Evolutionary conservation across 208 protist genomes (phyloP), one percentile per base, ranked within the genome.

Genomic region (Leishmania tarentolae): DNA sequence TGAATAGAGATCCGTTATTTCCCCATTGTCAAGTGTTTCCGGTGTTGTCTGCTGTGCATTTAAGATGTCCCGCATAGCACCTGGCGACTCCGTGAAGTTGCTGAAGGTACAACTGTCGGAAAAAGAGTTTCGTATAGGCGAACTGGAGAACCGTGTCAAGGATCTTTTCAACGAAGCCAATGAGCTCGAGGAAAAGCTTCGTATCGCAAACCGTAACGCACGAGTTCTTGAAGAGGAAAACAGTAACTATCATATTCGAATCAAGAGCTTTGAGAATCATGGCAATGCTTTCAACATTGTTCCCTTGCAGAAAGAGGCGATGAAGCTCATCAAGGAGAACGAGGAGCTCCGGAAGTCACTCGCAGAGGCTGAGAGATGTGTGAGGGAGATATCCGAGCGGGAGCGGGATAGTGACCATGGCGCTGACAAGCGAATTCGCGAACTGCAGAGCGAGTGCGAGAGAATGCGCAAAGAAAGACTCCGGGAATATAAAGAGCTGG

Each of bases 151-250:
- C 13, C 86, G 87, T 52, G 87, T 95, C 28, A 93, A 90, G 56
- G 91, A 94, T 56, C 78, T 95, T 4, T 82, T 95, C 17, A 87
- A 90, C 28, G 87, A 92, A 50, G 68, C 91, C 5, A 89, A 84
- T 61, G 87, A 91, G 77, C 75, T 88, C 4, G 85, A 93, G 69
- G 89, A 93, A 21, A 96, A 96, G 82, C 86, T 96, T 15, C 63
- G 82, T 28, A 71, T 93, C 47, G 90, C 93, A 0, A 96, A 96
- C 77, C 73, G 91, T 56, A 96, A 95, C 77, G 88, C 90, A 11
- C 86, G 93, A 63, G 86, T 93, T 37, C 79, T 96, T 2, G 91
- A 96, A 63, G 93, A 96, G 44, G 93, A 96, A 79, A 96, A 96
- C 75, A 93, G 81, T 69, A 85, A 87, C 47, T 86, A 92, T 13